phyloP scores from a whole-genome alignment of 768 basidiomycete genomes.

The Leccinum arenicola region DNA sequence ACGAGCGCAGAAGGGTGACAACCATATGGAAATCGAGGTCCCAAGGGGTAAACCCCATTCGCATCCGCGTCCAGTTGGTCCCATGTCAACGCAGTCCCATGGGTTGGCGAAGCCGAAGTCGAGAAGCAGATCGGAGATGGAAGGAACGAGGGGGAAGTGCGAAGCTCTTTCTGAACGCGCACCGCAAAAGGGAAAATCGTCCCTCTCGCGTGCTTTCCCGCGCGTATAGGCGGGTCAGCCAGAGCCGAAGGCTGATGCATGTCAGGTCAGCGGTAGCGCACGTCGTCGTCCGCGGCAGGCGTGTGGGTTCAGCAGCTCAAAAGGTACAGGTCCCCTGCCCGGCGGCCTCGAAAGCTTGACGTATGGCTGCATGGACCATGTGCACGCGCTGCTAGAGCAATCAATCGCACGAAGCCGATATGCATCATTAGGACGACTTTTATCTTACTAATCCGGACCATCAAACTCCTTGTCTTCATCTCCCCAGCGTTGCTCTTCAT shows the following conservation, averaged over 20 bases:
- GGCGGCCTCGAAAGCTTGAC: not conserved
- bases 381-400: constrained; percentile 15
- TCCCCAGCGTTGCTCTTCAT: constrained; percentile 6
- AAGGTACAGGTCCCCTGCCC: not conserved
- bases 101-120: constrained; percentile 16
- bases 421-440: constrained; percentile 8
- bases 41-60: not conserved
- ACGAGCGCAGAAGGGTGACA: not conserved
- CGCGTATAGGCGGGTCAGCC: not conserved
- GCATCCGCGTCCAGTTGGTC: constrained; percentile 11
- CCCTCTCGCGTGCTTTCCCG: constrained; percentile 1
- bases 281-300: not conserved
- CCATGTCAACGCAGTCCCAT: constrained; percentile 11
- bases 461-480: constrained; percentile 6
- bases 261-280: not conserved
- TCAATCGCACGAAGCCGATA: constrained; percentile 26
- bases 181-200: constrained; percentile 14
- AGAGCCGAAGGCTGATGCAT: not conserved
- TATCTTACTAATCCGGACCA: constrained; percentile 20
- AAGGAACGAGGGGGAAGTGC: constrained; percentile 13
- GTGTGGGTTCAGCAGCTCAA: not conserved
- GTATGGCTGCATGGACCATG: constrained; percentile 5
- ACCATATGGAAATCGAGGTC: not conserved
- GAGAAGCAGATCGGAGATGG: constrained; percentile 27
- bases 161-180: constrained; percentile 12